Percentiles rank a stretch among this genome's conserved stretches.
These are phyloP conservation scores for Cercis canadensis DNA, from an alignment of 306 rosid genomes.

Conservation along the genomic window DNA sequence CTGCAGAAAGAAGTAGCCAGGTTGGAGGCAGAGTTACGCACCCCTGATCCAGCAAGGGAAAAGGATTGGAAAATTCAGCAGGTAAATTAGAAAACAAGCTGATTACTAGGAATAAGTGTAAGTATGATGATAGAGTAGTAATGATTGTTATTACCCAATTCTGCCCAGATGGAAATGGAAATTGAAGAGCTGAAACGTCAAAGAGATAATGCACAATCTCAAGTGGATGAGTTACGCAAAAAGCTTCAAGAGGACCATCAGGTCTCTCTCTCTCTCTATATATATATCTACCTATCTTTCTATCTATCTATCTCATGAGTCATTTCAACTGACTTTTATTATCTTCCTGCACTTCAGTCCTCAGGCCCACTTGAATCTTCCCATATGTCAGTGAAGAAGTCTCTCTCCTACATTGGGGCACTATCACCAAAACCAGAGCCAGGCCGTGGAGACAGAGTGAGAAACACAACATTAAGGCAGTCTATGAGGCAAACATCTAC, in stretches of 20 bases:
- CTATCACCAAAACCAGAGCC: constrained; percentile 57
- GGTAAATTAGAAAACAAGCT: constrained; percentile 51
- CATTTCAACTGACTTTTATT: constrained; percentile 30
- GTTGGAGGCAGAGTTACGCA: constrained; percentile 89
- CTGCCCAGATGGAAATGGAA: constrained; percentile 92
- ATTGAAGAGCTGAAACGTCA: constrained; percentile 88
- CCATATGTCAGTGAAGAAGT: constrained; percentile 76
- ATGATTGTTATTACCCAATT: constrained; percentile 29
- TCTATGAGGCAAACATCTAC: constrained; percentile 93
- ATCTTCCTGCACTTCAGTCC: constrained; percentile 51
- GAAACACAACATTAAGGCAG: constrained; percentile 76
- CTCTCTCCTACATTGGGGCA: constrained; percentile 82
- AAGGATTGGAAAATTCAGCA: constrained; percentile 93
- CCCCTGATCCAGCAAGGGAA: constrained; percentile 90
- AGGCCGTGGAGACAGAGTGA: constrained; percentile 56
- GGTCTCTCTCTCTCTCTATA: constrained; percentile 48
- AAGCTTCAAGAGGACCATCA: constrained; percentile 82
- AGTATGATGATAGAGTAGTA: constrained; percentile 20
- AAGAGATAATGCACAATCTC: constrained; percentile 87
- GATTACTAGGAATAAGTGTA: neutral
- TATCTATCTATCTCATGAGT: neutral
- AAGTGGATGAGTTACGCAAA: constrained; percentile 80
- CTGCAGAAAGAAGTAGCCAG: constrained; percentile 98
- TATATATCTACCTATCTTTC: neutral
- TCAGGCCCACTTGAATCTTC: constrained; percentile 62